A percentile compares a stretch with the other conserved stretches of the same genome.
Conservation (phyloP, 2,329 filamentous ascomycete species). For the Cytospora piceicola region DNA sequence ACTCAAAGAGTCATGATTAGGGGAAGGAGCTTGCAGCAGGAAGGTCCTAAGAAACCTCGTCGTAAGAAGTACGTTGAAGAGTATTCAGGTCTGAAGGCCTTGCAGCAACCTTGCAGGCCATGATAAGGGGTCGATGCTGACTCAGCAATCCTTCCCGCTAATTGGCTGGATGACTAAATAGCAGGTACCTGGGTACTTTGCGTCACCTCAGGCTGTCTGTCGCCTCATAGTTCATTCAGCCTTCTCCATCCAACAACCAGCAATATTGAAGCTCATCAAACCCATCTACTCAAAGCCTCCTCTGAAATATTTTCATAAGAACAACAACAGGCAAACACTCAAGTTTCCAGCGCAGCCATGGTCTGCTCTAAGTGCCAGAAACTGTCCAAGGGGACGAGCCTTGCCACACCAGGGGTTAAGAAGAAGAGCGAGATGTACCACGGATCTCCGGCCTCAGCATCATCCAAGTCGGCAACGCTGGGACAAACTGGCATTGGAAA, state of each 20-base stretch:
- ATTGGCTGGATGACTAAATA: background rate
- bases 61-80: background rate
- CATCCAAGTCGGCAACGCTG: constrained; percentile 56
- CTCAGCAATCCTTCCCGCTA: background rate
- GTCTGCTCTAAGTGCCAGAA: constrained; percentile 69
- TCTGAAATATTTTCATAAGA: background rate
- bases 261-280: background rate
- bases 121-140: background rate
- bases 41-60: background rate
- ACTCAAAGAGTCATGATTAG: background rate
- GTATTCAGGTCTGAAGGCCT: background rate
- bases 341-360: constrained; percentile 48
- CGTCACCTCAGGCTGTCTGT: background rate
- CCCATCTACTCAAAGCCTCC: too few species aligned
- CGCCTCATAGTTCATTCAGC: background rate
- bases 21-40: background rate
- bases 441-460: constrained; percentile 56
- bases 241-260: background rate
- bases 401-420: constrained; percentile 68
- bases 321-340: constrained; percentile 9
- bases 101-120: background rate
- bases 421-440: constrained; percentile 70
- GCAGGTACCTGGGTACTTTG: background rate
- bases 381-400: constrained; percentile 60
- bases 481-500: constrained; percentile 64